Conservation (phyloP, 1,284 basidiomycete species). For the Ceratobasidium sp. region DNA sequence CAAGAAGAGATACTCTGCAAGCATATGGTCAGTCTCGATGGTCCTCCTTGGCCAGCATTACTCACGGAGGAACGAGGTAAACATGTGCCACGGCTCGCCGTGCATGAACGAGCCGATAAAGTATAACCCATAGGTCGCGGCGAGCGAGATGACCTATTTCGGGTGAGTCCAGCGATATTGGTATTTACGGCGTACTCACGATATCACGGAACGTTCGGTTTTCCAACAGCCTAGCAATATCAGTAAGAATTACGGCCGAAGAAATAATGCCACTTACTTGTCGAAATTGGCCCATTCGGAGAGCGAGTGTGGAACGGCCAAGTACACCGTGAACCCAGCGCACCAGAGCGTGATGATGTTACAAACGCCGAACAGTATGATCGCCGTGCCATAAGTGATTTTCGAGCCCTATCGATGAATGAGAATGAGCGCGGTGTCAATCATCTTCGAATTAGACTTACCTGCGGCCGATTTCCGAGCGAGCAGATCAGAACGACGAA, state of each 20-base stretch:
- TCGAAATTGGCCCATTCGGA: slow-evolving; percentile 75
- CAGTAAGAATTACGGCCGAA: slow-evolving; percentile 7
- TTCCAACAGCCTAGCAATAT: slow-evolving; percentile 56
- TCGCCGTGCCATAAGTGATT: slow-evolving; percentile 79
- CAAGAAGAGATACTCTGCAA: slow-evolving; percentile 72
- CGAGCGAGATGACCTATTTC: slow-evolving; percentile 63
- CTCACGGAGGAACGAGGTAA: slow-evolving; percentile 79
- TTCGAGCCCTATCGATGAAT: slow-evolving; percentile 67
- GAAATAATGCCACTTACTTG: slow-evolving; percentile 55
- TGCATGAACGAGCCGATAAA: slow-evolving; percentile 85
- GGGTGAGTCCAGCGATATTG: background rate
- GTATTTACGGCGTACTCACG: slow-evolving; percentile 48
- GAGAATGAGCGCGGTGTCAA: background rate
- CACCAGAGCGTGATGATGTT: slow-evolving; percentile 82
- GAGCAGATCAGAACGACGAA: slow-evolving; percentile 81
- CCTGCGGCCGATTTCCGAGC: slow-evolving; percentile 85
- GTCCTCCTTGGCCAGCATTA: background rate
- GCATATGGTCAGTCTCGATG: slow-evolving; percentile 4
- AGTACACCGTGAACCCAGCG: slow-evolving; percentile 85
- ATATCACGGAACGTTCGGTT: slow-evolving; percentile 82
- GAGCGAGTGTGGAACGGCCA: slow-evolving; percentile 75
- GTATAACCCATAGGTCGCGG: slow-evolving; percentile 90
- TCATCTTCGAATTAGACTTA: slow-evolving; percentile 45
- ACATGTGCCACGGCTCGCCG: slow-evolving; percentile 93
- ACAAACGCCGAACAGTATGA: slow-evolving; percentile 75